Conservation (phyloP, 768 basidiomycete genomes). For the Xanthoconium stramineum region DNA sequence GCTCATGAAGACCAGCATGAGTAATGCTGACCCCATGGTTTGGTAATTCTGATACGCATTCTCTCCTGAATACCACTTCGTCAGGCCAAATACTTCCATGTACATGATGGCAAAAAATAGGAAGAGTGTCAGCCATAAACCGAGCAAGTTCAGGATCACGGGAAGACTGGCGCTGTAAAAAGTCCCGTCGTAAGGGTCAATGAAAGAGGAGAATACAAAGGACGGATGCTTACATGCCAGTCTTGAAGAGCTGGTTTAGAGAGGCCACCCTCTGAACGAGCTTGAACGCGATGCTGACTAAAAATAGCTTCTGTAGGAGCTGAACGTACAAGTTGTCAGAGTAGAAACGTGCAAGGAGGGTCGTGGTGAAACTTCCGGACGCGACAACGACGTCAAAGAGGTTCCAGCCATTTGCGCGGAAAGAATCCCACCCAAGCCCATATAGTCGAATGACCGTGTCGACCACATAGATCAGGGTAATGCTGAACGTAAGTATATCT, state of each 20-base stretch:
- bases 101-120: conserved; percentile 87
- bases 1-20: conserved; percentile 92
- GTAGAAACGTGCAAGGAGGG: conserved; percentile 62
- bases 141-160: conserved; percentile 78
- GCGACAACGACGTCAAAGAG: conserved; percentile 83
- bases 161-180: conserved; percentile 73
- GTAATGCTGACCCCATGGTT: conserved; percentile 70
- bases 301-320: conserved; percentile 85
- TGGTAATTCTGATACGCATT: conserved; percentile 63
- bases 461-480: conserved; percentile 69
- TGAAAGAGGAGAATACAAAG: not conserved
- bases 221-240: conserved; percentile 67
- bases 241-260: conserved; percentile 95
- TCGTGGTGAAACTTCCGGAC: conserved; percentile 79
- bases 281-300: conserved; percentile 92
- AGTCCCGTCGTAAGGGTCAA: not conserved
- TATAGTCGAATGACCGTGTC: conserved; percentile 77
- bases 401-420: conserved; percentile 92
- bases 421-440: conserved; percentile 83
- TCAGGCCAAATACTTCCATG: conserved; percentile 88
- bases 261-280: conserved; percentile 84
- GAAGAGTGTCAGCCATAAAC: conserved; percentile 88
- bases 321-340: conserved; percentile 48
- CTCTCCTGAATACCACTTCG: conserved; percentile 76
- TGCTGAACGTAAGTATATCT: conserved; percentile 76